Percentiles rank a stretch among this genome's conserved stretches.
Evolutionary conservation across 352 stramenopile genomes (phyloP).

Genomic region (Globisporangium apiculatum): DNA sequence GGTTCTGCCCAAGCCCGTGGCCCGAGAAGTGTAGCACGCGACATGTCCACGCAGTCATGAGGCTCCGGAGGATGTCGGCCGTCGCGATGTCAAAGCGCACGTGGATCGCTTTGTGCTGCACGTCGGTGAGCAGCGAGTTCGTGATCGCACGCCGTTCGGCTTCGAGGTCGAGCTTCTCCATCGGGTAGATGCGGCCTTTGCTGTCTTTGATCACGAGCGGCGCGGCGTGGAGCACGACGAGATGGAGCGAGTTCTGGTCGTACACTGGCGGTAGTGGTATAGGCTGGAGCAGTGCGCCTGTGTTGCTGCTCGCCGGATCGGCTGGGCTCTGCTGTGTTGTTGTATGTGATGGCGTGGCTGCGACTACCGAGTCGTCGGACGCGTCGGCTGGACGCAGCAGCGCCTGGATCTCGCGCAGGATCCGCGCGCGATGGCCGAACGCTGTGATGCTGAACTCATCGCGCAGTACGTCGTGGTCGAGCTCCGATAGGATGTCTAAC

Average conservation of each 20-base stretch:
- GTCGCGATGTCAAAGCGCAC: conserved; percentile 75
- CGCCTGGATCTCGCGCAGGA: conserved; percentile 48
- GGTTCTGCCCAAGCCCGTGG: conserved; percentile 58
- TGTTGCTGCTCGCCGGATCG: conserved; percentile 3
- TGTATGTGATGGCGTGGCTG: neutral
- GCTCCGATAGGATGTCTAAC: conserved; percentile 45
- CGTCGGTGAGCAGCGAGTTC: conserved; percentile 59
- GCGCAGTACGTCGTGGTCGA: conserved; percentile 55
- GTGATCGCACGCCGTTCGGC: conserved; percentile 64
- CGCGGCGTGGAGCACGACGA: conserved; percentile 78
- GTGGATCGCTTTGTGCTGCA: conserved; percentile 69
- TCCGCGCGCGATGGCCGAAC: conserved; percentile 53
- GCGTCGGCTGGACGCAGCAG: conserved; percentile 14
- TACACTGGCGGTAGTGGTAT: conserved; percentile 4
- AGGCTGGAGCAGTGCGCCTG: neutral
- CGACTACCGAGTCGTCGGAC: neutral
- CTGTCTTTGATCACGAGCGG: conserved; percentile 75
- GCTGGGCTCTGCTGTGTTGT: conserved; percentile 1
- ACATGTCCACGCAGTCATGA: conserved; percentile 75
- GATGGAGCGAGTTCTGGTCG: conserved; percentile 51
- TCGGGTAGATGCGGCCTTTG: conserved; percentile 60
- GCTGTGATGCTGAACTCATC: conserved; percentile 55
- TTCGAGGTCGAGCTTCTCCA: conserved; percentile 81
- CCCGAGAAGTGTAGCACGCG: conserved; percentile 76
- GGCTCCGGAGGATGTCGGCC: conserved; percentile 58